Percentiles rank a stretch among this genome's conserved stretches.
These are phyloP conservation scores for Aspergillus incahuasiensis DNA, from an alignment of 495 filamentous ascomycete species.

Conservation along the genomic window DNA sequence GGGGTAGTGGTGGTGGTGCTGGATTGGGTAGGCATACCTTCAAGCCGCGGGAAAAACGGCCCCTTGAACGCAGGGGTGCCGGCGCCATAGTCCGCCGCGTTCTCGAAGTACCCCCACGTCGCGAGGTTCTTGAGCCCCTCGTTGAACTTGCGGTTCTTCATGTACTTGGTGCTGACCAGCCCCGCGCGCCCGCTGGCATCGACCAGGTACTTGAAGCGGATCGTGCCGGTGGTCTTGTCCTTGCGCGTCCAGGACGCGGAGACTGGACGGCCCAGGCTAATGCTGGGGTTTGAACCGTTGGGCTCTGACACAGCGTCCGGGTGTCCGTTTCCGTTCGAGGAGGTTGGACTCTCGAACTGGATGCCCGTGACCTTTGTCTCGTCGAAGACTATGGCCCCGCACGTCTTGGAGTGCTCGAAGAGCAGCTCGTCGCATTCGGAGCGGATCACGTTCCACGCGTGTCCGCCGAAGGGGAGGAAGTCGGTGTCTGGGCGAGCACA, in stretches of 20 bases:
- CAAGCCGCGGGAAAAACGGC: not conserved
- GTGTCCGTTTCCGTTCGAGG: too few species aligned
- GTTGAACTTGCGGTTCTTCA: not conserved
- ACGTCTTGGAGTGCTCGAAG: constrained; percentile 39
- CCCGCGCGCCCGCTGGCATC: not conserved
- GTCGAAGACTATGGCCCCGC: constrained; percentile 39
- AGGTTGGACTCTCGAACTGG: not conserved
- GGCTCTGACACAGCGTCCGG: too few species aligned
- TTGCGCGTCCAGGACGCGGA: not conserved
- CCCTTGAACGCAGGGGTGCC: not conserved
- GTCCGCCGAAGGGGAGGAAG: constrained; percentile 38
- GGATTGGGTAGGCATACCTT: not conserved
- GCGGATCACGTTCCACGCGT: constrained; percentile 49
- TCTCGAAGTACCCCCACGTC: not conserved
- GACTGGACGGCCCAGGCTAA: not conserved
- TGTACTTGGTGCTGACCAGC: not conserved
- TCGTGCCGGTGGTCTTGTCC: not conserved
- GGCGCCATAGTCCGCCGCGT: not conserved
- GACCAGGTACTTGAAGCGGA: not conserved
- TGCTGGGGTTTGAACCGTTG: not conserved
- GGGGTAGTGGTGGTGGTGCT: too few species aligned
- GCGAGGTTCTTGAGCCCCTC: not conserved
- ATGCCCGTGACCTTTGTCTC: not conserved
- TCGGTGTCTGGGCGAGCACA: constrained; percentile 34
- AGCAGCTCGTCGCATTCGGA: constrained; percentile 46